These are phyloP conservation scores for Colletotrichum kahawae DNA, from an alignment of 2,329 filamentous ascomycete genomes.

Conservation along the genomic window DNA sequence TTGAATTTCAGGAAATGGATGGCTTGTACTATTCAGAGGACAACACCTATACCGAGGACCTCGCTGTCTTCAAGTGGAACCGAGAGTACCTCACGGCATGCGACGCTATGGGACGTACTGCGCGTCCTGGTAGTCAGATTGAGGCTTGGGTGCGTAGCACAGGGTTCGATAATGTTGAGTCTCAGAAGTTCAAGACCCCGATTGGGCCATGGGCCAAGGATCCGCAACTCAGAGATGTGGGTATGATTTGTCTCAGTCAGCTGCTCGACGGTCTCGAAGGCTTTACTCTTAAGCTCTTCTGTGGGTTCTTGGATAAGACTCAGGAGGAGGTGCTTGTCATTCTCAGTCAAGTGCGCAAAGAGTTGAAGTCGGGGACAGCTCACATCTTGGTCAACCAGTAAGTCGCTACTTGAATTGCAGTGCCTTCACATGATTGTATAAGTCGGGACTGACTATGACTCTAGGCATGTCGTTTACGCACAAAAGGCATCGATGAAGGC, in stretches of 20 bases:
- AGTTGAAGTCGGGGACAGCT: background rate
- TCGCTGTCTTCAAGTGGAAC: background rate
- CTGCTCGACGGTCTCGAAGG: background rate
- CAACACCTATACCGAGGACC: background rate
- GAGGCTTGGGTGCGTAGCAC: background rate
- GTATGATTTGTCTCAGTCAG: background rate
- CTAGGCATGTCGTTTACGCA: background rate
- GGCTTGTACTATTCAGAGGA: background rate
- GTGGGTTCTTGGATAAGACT: background rate
- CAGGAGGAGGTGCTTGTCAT: background rate
- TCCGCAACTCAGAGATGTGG: background rate
- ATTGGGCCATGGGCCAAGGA: background rate
- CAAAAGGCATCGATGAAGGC: background rate
- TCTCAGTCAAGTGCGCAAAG: background rate
- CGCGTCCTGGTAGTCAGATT: background rate
- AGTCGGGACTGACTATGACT: background rate
- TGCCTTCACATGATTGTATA: background rate
- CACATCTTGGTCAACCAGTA: background rate
- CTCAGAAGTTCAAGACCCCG: background rate
- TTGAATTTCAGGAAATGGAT: background rate
- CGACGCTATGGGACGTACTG: background rate
- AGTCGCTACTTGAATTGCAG: background rate
- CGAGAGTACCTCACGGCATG: background rate
- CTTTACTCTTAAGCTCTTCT: background rate
- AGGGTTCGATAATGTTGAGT: background rate